These are phyloP conservation scores for Malassezia vespertilionis DNA, from an alignment of 1,284 basidiomycete species.

Conservation along the genomic window DNA sequence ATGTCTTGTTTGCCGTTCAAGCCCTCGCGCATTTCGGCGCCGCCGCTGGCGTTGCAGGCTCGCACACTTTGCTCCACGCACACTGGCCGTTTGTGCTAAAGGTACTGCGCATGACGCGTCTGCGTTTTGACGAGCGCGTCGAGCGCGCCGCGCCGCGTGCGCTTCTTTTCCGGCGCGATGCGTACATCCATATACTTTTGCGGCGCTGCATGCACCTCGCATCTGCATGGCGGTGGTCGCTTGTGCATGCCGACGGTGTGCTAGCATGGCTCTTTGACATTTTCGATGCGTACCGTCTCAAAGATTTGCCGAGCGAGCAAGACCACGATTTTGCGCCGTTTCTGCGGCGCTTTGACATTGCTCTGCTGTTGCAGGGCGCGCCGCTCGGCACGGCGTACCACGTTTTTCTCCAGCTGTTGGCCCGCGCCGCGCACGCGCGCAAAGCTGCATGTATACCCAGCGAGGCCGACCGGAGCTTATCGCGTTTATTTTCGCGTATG, in stretches of 20 bases:
- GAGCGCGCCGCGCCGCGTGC: conserved; percentile 51
- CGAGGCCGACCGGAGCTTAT: too few relatives aligned
- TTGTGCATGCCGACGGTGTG: conserved; percentile 53
- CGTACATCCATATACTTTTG: conserved; percentile 64
- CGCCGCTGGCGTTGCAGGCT: conserved; percentile 54
- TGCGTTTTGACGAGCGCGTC: conserved; percentile 54
- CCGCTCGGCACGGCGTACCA: conserved; percentile 58
- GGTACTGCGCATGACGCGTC: conserved; percentile 47
- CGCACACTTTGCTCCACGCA: conserved; percentile 53
- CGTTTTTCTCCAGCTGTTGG: conserved; percentile 67
- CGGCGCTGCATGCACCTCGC: conserved; percentile 64
- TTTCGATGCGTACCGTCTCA: conserved; percentile 68
- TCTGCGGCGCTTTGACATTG: conserved; percentile 53
- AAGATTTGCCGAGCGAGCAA: conserved; percentile 63
- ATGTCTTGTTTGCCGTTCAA: conserved; percentile 59
- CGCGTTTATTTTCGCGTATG: conserved; percentile 59
- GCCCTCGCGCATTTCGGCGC: conserved; percentile 67
- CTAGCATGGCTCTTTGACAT: conserved; percentile 63
- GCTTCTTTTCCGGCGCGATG: conserved; percentile 58
- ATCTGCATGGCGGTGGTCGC: conserved; percentile 63
- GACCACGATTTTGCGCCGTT: conserved; percentile 66
- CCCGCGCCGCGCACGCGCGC: conserved; percentile 51
- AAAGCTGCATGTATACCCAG: too few relatives aligned
- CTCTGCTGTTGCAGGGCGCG: conserved; percentile 8
- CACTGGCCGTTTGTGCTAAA: conserved; percentile 57